These are phyloP conservation scores for Dissoconium aciculare DNA, from an alignment of 2,329 filamentous ascomycete genomes.

Conservation along the genomic window DNA sequence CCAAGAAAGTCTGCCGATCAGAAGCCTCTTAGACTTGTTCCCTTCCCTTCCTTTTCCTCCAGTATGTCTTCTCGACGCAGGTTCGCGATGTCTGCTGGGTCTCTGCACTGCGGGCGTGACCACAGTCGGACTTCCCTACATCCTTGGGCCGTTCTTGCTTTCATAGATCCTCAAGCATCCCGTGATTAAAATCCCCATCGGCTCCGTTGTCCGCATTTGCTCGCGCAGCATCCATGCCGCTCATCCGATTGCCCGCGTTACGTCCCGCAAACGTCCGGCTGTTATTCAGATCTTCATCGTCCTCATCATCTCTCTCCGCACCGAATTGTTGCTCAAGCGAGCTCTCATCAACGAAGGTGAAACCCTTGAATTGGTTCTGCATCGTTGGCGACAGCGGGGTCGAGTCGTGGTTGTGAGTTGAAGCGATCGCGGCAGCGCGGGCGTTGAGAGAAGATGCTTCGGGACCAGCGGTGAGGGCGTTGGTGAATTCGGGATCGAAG, in stretches of 20 bases:
- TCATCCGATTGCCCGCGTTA: constrained; percentile 36
- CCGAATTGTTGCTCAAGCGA: constrained; percentile 72
- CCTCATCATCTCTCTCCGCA: constrained; percentile 25
- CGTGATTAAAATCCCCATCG: constrained; percentile 33
- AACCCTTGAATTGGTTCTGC: constrained; percentile 95
- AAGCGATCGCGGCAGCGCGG: constrained; percentile 70
- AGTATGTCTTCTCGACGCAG: no score
- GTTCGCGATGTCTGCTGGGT: no score
- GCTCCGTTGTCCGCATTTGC: constrained; percentile 15
- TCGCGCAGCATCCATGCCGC: constrained; percentile 31
- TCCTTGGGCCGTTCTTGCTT: no score
- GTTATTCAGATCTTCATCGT: constrained; percentile 22
- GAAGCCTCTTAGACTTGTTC: no score
- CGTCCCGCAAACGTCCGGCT: constrained; percentile 15
- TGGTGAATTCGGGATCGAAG: constrained; percentile 97
- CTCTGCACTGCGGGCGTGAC: no score
- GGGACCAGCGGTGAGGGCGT: constrained; percentile 71
- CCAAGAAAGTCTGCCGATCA: no score
- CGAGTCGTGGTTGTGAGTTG: constrained; percentile 66
- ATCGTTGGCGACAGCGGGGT: constrained; percentile 89
- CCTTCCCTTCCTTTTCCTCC: no score
- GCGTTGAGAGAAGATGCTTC: constrained; percentile 73
- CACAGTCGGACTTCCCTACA: no score
- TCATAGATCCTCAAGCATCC: constrained; percentile 28
- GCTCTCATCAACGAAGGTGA: constrained; percentile 98